phyloP scores from a whole-genome alignment of 2,329 filamentous ascomycete genomes.

The Davidsoniella virescens region DNA sequence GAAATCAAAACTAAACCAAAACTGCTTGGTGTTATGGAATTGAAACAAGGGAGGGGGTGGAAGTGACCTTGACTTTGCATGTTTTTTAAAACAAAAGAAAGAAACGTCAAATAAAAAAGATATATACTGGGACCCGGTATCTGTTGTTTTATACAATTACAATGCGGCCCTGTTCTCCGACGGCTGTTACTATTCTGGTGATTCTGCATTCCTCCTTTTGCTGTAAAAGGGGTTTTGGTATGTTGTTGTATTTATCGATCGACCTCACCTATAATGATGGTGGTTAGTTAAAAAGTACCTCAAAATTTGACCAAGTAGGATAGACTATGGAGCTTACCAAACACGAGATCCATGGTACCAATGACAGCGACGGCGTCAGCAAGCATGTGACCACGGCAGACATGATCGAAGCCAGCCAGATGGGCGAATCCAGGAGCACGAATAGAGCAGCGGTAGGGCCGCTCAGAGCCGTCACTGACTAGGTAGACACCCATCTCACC shows the following conservation, averaged over 20 bases:
- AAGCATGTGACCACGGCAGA: constrained; percentile 79
- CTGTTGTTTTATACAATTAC: constrained; percentile 17
- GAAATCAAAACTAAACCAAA: too few relatives aligned
- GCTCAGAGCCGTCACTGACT: constrained; percentile 88
- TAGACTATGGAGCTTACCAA: constrained; percentile 40
- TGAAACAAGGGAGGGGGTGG: background rate
- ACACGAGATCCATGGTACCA: constrained; percentile 76
- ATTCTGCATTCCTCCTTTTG: constrained; percentile 12
- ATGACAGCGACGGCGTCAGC: constrained; percentile 96
- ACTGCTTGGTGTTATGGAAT: background rate
- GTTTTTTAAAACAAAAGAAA: constrained; percentile 8
- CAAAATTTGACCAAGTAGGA: background rate
- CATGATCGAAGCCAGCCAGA: constrained; percentile 82
- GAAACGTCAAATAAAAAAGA: constrained; percentile 13
- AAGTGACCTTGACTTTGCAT: background rate
- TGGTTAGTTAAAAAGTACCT: background rate
- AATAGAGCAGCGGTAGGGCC: constrained; percentile 95
- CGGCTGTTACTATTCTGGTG: constrained; percentile 12
- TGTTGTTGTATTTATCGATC: constrained; percentile 31
- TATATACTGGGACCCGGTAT: constrained; percentile 17
- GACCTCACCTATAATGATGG: constrained; percentile 37
- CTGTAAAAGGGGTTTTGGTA: constrained; percentile 10
- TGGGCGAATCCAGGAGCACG: constrained; percentile 94
- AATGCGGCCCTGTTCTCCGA: constrained; percentile 9
- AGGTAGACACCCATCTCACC: constrained; percentile 98